These are phyloP conservation scores for Globisporangium canariense DNA, from an alignment of 352 stramenopile genomes.

Conservation along the genomic window DNA sequence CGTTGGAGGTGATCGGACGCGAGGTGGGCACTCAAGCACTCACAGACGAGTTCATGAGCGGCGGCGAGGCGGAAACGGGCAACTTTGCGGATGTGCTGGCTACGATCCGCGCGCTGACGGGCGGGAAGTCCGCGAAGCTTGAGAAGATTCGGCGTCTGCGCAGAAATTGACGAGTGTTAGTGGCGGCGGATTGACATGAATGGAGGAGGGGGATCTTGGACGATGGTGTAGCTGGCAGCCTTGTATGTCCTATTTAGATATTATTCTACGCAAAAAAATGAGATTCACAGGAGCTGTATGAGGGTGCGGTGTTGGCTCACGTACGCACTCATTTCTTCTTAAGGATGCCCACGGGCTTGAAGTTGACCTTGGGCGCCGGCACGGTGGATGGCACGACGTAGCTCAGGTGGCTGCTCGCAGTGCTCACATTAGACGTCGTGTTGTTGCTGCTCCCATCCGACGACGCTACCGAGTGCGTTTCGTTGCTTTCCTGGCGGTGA, in stretches of 20 bases:
- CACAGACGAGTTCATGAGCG: conserved; percentile 14
- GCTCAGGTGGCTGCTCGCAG: conserved; percentile 20
- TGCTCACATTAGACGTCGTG: conserved; percentile 21
- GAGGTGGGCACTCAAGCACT: conserved; percentile 48
- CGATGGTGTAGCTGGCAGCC: not conserved
- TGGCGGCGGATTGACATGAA: not conserved
- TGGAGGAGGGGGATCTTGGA: not conserved
- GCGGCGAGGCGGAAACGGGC: conserved; percentile 17
- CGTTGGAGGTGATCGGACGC: conserved; percentile 70
- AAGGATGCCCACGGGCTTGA: conserved; percentile 64
- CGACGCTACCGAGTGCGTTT: conserved; percentile 20
- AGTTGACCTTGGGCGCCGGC: conserved; percentile 22
- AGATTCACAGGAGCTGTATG: conserved; percentile 1
- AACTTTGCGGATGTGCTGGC: conserved; percentile 68
- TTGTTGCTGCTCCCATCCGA: conserved; percentile 15
- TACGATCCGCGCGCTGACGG: conserved; percentile 40
- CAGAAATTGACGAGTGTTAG: conserved; percentile 10
- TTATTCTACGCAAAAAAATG: conserved; percentile 17
- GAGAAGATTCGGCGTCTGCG: conserved; percentile 36
- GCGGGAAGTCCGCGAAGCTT: conserved; percentile 38
- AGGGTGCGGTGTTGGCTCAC: not conserved
- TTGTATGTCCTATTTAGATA: conserved; percentile 25
- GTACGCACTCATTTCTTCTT: conserved; percentile 23
- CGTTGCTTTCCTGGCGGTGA: conserved; percentile 21
- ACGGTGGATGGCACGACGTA: conserved; percentile 21